Base-by-base conservation (phyloP, 805 yeast genomes). In the Wickerhamiella dianesei region DNA sequence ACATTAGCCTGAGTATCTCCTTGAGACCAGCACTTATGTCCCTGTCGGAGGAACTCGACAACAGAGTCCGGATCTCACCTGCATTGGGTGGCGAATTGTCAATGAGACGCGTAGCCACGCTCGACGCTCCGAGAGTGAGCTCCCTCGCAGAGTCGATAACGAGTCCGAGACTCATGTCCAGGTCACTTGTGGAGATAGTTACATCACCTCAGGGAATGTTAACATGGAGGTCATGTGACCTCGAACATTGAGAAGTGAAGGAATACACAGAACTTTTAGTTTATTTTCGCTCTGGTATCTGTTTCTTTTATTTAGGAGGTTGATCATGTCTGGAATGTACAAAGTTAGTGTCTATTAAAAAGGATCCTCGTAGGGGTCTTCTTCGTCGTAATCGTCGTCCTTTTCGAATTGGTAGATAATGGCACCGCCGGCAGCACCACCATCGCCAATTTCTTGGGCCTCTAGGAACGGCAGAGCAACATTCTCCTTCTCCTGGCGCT, bases 381-480 rank as follows among this genome's bases (percentile, higher is more conserved):
- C 97, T 62, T 89, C 98, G 59, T 89, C 98, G 59, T 88, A 89
- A 63, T 89, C 98, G 61, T 89, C 98, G 62, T 89, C 97, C 59
- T 88, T 85, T 58, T 92, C 97, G 60, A 79, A 92, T 59, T 92
- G 92, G 59, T 89, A 89, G 3, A 89, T 94, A 54, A 92, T 88
- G 1, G 98, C 96, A 17, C 97, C 96, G 46, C 95, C 95, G 44
- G 75, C 67, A 32, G 77, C 74, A 18, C 81, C 83, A 25, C 71
- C 63, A 16, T 69, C 67, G 32, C 65, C 68, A 12, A 61, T 52
- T 48, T 75, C 70, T 58, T 89, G 97, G 0, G 97, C 97, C 53
- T 82, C 83, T 68, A 89, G 67, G 62, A 71, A 89, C n/a, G 98
- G 98, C 49, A 89, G 68, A 43, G 82, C 94, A 2, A 92, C 96